A percentile compares a stretch with the other conserved stretches of the same genome.
Evolutionary conservation across 139 green algal genomes (phyloP).

Genomic region (Marvania coccoides): DNA sequence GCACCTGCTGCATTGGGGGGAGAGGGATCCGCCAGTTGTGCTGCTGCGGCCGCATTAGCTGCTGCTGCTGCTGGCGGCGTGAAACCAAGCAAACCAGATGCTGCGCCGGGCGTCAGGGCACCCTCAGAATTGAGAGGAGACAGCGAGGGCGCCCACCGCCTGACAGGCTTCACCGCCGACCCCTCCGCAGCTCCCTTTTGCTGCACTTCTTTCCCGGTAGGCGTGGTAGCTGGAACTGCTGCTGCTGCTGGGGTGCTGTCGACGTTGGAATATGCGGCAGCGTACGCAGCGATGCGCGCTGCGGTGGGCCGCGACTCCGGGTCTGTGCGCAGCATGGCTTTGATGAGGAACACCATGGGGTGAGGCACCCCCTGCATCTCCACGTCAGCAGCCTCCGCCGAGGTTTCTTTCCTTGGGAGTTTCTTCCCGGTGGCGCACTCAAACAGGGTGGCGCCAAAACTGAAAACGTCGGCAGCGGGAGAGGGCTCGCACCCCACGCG

Average conservation of each 20-base stretch:
- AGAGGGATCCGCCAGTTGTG: not conserved
- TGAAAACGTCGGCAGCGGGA: constrained; percentile 52
- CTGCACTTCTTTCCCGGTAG: not conserved
- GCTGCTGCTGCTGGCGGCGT: not conserved
- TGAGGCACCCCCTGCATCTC: not conserved
- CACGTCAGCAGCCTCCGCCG: not conserved
- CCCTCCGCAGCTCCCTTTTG: not conserved
- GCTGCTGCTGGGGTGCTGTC: not conserved
- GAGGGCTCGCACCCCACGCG: constrained; percentile 18
- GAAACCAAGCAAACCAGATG: not conserved
- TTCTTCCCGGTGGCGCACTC: constrained; percentile 43
- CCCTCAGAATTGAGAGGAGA: constrained; percentile 26
- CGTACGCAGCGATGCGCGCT: not conserved
- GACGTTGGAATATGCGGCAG: not conserved
- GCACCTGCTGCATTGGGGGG: not conserved
- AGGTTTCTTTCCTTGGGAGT: constrained; percentile 9
- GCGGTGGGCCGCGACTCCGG: not conserved
- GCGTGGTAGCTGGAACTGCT: no score
- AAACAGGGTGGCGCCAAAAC: constrained; percentile 51
- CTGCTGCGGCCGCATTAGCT: not conserved
- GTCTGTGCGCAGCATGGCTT: not conserved
- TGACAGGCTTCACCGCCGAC: not conserved
- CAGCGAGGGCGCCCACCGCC: constrained; percentile 12
- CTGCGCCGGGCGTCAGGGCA: constrained; percentile 12
- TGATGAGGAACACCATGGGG: not conserved